phyloP scores from a whole-genome alignment of 768 basidiomycete species.

The Termitomyces sp. region DNA sequence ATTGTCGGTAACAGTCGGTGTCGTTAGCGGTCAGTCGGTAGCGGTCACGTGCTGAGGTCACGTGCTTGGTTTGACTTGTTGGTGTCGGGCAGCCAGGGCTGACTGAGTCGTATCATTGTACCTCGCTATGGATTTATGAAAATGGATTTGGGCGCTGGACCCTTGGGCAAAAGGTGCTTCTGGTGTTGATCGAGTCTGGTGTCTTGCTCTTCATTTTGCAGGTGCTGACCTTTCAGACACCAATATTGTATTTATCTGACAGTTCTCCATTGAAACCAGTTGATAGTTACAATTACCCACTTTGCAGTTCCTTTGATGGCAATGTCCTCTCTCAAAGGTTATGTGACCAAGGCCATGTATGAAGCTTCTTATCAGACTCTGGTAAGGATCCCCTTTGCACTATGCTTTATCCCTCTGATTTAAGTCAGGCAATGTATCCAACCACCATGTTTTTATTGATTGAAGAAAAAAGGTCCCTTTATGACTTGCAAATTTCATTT shows the following conservation, averaged over 20 bases:
- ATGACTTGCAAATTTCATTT: neutral
- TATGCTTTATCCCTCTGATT: neutral
- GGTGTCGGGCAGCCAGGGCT: too few species aligned
- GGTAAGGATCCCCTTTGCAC: neutral
- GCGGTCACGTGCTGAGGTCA: too few species aligned
- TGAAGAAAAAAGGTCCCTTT: neutral
- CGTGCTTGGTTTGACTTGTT: too few species aligned
- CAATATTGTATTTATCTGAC: neutral
- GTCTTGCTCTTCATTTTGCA: neutral
- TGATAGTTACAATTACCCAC: neutral
- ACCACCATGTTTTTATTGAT: neutral
- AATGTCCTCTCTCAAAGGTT: neutral
- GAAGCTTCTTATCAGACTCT: neutral
- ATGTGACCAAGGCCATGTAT: neutral
- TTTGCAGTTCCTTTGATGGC: too few species aligned
- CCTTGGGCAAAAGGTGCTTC: neutral
- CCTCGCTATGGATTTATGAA: neutral
- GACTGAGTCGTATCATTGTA: too few species aligned
- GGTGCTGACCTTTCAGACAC: neutral
- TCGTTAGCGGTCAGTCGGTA: too few species aligned
- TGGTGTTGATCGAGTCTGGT: neutral
- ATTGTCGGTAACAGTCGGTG: too few species aligned
- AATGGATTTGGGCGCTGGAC: neutral
- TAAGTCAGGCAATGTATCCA: neutral
- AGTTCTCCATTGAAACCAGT: neutral